A percentile compares a stretch with the other conserved stretches of the same genome.
Evolutionary conservation across 176 grass and related monocot species (phyloP).

Genomic region (Poa pratensis): DNA sequence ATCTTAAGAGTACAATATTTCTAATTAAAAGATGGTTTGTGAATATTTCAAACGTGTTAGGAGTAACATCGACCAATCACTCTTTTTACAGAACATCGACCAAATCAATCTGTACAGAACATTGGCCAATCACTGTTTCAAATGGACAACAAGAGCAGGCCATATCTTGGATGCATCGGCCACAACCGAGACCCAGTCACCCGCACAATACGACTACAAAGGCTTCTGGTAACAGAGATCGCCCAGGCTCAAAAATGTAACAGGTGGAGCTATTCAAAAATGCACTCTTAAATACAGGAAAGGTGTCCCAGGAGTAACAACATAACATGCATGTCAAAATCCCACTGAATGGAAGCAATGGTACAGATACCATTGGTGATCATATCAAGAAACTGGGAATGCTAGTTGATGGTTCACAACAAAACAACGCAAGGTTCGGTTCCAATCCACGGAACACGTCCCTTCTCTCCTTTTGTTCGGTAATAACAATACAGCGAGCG

Average conservation of each 20-base stretch:
- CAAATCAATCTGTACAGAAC: not conserved
- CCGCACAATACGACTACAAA: not conserved
- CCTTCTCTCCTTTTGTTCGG: not conserved
- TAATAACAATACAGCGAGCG: constrained; percentile 32
- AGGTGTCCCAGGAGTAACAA: constrained; percentile 37
- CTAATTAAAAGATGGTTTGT: not conserved
- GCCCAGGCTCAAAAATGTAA: constrained; percentile 33
- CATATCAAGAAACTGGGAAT: constrained; percentile 47
- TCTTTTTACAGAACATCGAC: not conserved
- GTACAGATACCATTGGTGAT: constrained; percentile 47
- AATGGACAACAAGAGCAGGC: not conserved
- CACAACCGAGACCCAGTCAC: not conserved
- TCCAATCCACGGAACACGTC: constrained; percentile 32
- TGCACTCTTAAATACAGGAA: constrained; percentile 59
- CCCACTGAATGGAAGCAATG: constrained; percentile 62
- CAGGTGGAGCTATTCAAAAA: constrained; percentile 46
- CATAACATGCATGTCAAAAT: constrained; percentile 55
- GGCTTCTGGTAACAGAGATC: not conserved
- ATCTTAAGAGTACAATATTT: not conserved
- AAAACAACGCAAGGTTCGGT: constrained; percentile 33
- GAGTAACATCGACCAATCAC: not conserved
- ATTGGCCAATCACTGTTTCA: not conserved
- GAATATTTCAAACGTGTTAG: not conserved
- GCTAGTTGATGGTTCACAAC: constrained; percentile 28
- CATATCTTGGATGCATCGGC: not conserved